phyloP scores from a whole-genome alignment of 2,329 filamentous ascomycete genomes.

The Amesomyces nigricolor region DNA sequence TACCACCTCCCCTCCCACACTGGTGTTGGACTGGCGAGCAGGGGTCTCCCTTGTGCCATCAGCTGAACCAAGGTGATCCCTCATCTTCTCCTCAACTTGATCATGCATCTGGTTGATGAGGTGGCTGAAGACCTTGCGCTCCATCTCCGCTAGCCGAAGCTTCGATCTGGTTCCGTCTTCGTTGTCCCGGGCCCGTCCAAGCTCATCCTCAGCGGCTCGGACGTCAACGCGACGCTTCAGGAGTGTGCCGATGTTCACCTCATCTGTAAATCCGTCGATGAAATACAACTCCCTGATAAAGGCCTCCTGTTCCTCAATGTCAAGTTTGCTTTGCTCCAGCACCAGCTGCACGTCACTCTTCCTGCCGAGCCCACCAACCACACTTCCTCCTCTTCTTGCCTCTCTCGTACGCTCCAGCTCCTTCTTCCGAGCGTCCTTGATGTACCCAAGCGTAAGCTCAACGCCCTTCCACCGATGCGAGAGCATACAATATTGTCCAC shows the following conservation, averaged over 20 bases:
- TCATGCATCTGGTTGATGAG: slow-evolving; percentile 8
- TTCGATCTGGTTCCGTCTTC: slow-evolving; percentile 9
- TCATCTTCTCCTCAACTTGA: slow-evolving; percentile 3
- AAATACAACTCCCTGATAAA: slow-evolving; percentile 6
- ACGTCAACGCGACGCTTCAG: slow-evolving; percentile 8
- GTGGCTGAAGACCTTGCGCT: slow-evolving; percentile 13
- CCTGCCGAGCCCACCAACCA: neutral
- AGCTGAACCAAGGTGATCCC: neutral
- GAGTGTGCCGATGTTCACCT: slow-evolving; percentile 5
- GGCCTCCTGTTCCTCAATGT: slow-evolving; percentile 17
- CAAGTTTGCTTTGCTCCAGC: slow-evolving; percentile 16
- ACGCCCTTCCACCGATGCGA: slow-evolving; percentile 34
- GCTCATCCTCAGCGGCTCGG: neutral
- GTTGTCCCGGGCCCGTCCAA: slow-evolving; percentile 10
- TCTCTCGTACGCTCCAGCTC: slow-evolving; percentile 10
- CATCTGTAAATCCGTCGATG: neutral
- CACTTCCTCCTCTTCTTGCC: neutral
- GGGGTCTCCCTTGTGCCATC: neutral
- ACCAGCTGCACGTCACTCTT: slow-evolving; percentile 18
- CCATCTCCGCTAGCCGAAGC: slow-evolving; percentile 15
- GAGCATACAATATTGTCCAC: slow-evolving; percentile 33
- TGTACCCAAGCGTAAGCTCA: slow-evolving; percentile 30
- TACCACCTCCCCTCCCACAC: slow-evolving; percentile 1
- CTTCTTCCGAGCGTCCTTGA: slow-evolving; percentile 25
- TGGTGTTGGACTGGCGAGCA: neutral